These are phyloP conservation scores for Brettanomyces bruxellensis DNA, from an alignment of 805 yeast species.

Conservation along the genomic window DNA sequence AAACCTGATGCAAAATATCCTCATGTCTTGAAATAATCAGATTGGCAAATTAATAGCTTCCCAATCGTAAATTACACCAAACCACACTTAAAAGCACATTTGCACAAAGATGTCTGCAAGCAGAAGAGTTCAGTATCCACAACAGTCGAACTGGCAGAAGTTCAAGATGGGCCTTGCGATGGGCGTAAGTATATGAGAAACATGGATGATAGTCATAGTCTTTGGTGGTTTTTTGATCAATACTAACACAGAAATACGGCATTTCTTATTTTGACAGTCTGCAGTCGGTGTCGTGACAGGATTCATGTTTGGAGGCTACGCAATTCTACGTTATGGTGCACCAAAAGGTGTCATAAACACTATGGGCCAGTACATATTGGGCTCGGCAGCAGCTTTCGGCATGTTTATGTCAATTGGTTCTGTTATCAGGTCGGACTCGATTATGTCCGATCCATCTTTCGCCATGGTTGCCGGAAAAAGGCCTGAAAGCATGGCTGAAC, in stretches of 20 bases:
- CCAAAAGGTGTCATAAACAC: conserved; percentile 97
- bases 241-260: conserved; percentile 10
- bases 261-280: conserved; percentile 23
- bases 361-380: conserved; percentile 90
- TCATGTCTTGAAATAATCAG: too few species aligned
- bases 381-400: conserved; percentile 95
- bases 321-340: conserved; percentile 90
- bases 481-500: conserved; percentile 25
- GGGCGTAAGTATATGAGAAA: conserved; percentile 49
- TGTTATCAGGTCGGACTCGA: conserved; percentile 69
- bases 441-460: conserved; percentile 9
- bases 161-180: conserved; percentile 97
- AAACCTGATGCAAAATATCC: too few species aligned
- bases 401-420: conserved; percentile 95
- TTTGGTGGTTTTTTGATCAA: neutral
- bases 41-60: too few species aligned
- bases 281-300: conserved; percentile 93
- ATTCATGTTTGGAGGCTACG: conserved; percentile 86
- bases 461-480: conserved; percentile 9
- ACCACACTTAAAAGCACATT: too few species aligned
- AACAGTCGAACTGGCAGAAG: conserved; percentile 87
- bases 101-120: too few species aligned
- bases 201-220: neutral
- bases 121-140: conserved; percentile 25
- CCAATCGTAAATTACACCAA: too few species aligned